Base-by-base conservation (phyloP, 2,329 filamentous ascomycete genomes). In the Drechslera avenae region DNA sequence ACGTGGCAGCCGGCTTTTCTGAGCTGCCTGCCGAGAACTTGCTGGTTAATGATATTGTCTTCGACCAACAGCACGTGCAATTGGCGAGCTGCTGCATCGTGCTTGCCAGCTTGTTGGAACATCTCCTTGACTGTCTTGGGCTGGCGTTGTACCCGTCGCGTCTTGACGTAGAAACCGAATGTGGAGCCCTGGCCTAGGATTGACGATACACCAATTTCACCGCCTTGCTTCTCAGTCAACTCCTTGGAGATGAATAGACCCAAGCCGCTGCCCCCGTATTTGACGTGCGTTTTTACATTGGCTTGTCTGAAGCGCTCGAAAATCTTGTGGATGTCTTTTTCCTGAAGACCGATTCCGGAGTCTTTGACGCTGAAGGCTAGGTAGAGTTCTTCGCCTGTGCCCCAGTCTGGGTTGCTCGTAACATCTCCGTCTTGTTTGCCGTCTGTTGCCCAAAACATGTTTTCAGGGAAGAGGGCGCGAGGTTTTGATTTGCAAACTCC, bases 231-330 rank as follows among this genome's bases (percentile, higher is more conserved):
- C 46, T 79, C 76, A 10, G 75, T 74, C 14, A 79, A 66, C 39
- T 78, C 73, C 13, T 76, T 71, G 6, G 74, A 75, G 40, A 79
- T 79, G 52, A 78, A 78, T 0, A 79, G 65, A 0, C 77, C 77
- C 1, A 78, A 61, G 0, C 76, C 76, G 17, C 72, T 75, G 12
- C 76, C 76, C 8, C 76, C 76, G 35, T 79, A 79, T 9, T 73
- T 71, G 21, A 73, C 69, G 33, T 74, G 69, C 10, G 71, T 74
- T 35, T 67, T 70, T 14, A 64, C 64, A 18, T 66, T 69, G 1
- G 71, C 72, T 45, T 74, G 72, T 2, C 62, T 56, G 36, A 73
- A 74, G 8, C 71, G 61, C 39, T 71, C 69, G 46, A 74, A 74
- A 6, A 74, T 67, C 30, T 70, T 69, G 17, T 69, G 57, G 5